Percentiles rank a stretch among this genome's conserved stretches.
Evolutionary conservation across 345 rosid genomes (phyloP).

Genomic region (Toxicodendron radicans): DNA sequence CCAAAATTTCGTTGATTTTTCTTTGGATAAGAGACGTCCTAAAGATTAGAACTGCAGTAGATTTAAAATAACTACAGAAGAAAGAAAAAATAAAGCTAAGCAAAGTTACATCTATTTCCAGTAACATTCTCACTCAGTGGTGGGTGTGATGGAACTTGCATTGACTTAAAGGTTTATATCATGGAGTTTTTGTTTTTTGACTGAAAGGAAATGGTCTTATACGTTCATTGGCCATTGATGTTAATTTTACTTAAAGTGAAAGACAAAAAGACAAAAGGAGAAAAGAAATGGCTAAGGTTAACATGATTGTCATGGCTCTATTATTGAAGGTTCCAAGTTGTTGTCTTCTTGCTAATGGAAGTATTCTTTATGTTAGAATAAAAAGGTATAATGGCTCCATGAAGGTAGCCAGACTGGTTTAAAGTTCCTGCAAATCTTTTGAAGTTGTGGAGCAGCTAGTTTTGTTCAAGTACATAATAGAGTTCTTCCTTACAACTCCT

Average conservation of each 20-base stretch:
- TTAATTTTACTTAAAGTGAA: background rate
- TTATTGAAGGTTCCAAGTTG: background rate
- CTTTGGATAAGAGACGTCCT: background rate
- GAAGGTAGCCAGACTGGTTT: background rate
- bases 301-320: background rate
- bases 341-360: background rate
- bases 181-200: background rate
- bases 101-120: background rate
- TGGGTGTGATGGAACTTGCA: conserved; percentile 1
- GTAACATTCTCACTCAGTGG: background rate
- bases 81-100: background rate
- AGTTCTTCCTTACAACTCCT: background rate
- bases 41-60: background rate
- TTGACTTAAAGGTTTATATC: background rate
- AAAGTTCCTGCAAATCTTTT: background rate
- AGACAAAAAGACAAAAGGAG: background rate
- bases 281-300: background rate
- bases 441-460: background rate
- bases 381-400: background rate
- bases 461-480: background rate
- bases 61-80: background rate
- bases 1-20: background rate
- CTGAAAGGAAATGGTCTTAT: background rate
- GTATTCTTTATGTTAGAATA: background rate
- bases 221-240: background rate